Evolutionary conservation across 208 protist genomes (phyloP), one percentile per base, ranked within the genome.

Genomic region (Leishmania martiniquensis): DNA sequence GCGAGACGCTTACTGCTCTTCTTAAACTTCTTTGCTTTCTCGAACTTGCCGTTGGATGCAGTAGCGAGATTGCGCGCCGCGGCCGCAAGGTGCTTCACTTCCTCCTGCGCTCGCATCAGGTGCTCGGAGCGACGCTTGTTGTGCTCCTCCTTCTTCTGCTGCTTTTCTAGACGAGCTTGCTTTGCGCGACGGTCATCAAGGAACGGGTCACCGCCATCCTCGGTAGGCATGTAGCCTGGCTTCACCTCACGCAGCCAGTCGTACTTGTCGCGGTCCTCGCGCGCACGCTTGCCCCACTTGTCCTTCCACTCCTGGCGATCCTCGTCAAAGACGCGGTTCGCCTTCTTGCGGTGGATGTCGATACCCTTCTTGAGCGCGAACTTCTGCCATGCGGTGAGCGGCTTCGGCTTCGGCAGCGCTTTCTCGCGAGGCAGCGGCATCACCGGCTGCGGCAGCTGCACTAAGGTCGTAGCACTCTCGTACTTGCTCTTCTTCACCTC

Each of bases 341-440:
- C 70, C 89, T 97, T 97, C 87, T 98, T 98, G 62, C 88, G 83
- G 70, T 97, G 89, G 68, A 94, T 92, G 75, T 95, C 93, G 70
- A 98, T 98, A 55, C 95, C 95, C 86, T 98, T 98, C 89, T 98
- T 96, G 20, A 97, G 72, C 10, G 91, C 91, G 80, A 97, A 98
- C 87, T 97, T 96, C 85, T 98, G 90, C 95, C 95, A 98, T 67
- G 93, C 92, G 20, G 94, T 98, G 55, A 96, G 90, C 42, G 91
- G 92, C 83, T 98, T 97, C 76, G 84, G 80, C 85, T 89, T 92
- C 29, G 93, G 93, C 72, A 92, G 91, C 65, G 95, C 92, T 92
- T 98, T 98, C 87, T 98, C 95, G 57, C 95, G 92, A 59, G 95
- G 95, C 44, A 98, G 87, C 77, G 84, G 88, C 91, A 95, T 91